phyloP scores from a whole-genome alignment of 768 basidiomycete species.

The Termitomyces sp. region DNA sequence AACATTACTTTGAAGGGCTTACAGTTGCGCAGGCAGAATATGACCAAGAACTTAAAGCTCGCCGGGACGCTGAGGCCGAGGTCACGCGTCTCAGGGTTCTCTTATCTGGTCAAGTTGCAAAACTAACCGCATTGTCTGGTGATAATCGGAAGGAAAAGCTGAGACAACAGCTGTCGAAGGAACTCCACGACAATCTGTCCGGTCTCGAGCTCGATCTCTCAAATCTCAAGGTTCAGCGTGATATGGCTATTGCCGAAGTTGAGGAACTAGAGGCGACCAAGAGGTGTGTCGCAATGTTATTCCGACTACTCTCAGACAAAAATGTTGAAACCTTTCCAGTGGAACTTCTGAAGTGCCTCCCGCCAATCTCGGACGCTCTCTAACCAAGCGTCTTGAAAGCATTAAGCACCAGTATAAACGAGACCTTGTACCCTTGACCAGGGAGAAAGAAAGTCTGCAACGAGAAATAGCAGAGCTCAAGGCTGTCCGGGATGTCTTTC shows the following conservation, averaged over 20 bases:
- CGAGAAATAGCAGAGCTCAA: constrained; percentile 87
- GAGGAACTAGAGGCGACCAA: constrained; percentile 81
- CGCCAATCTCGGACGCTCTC: constrained; percentile 55
- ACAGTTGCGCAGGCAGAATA: constrained; percentile 93
- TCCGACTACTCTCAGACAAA: background rate
- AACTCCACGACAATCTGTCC: constrained; percentile 71
- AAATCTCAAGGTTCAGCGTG: constrained; percentile 83
- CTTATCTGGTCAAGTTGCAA: constrained; percentile 85
- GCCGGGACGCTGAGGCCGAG: constrained; percentile 91
- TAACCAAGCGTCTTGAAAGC: constrained; percentile 82
- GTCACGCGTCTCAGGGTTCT: constrained; percentile 81
- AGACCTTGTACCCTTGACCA: constrained; percentile 81
- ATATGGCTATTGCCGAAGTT: constrained; percentile 89
- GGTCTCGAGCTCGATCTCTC: constrained; percentile 84
- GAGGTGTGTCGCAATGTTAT: constrained; percentile 43
- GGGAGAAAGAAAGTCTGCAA: constrained; percentile 72
- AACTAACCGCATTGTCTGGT: constrained; percentile 80
- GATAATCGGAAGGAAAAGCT: constrained; percentile 77
- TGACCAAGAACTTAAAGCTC: constrained; percentile 82
- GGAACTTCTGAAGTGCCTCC: constrained; percentile 34
- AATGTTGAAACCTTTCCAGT: constrained; percentile 18
- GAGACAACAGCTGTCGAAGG: constrained; percentile 74
- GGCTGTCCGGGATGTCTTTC: constrained; percentile 78
- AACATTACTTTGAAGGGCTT: constrained; percentile 89
- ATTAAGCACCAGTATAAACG: constrained; percentile 85